These are phyloP conservation scores for Leccinum angustisporum DNA, from an alignment of 1,284 basidiomycete species.

Conservation along the genomic window DNA sequence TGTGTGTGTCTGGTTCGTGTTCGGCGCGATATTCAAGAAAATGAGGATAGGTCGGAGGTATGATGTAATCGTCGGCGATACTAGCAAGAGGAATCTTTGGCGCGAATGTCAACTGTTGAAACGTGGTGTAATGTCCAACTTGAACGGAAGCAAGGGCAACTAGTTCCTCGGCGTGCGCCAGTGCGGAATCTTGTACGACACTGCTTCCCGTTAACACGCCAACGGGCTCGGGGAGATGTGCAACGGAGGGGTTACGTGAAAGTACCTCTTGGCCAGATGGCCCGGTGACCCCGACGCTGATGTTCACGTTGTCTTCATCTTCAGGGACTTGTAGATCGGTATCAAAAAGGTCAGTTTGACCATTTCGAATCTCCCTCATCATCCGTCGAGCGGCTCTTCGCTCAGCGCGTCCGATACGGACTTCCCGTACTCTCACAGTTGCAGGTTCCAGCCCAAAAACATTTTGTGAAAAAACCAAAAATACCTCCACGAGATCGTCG, in stretches of 20 bases:
- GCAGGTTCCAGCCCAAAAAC: constrained; percentile 88
- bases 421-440: constrained; percentile 87
- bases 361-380: constrained; percentile 60
- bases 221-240: constrained; percentile 26
- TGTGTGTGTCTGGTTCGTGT: constrained; percentile 55
- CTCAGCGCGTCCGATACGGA: constrained; percentile 83
- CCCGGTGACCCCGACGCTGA: constrained; percentile 61
- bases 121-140: constrained; percentile 81
- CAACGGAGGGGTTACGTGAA: constrained; percentile 27
- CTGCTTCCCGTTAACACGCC: constrained; percentile 26
- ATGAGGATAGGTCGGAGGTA: constrained; percentile 80
- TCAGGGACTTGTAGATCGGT: constrained; percentile 43
- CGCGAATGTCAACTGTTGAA: constrained; percentile 81
- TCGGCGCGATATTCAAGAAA: constrained; percentile 68
- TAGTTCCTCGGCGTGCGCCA: constrained; percentile 65
- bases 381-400: constrained; percentile 77
- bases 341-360: constrained; percentile 45
- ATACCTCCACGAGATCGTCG: constrained; percentile 86
- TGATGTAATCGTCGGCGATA: constrained; percentile 86
- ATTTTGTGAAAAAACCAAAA: constrained; percentile 84
- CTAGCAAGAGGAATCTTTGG: constrained; percentile 82
- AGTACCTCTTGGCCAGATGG: constrained; percentile 31
- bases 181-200: constrained; percentile 28
- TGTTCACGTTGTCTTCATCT: constrained; percentile 63
- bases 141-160: constrained; percentile 63